These are phyloP conservation scores for Botryotinia convoluta DNA, from an alignment of 2,329 filamentous ascomycete genomes.

Conservation along the genomic window DNA sequence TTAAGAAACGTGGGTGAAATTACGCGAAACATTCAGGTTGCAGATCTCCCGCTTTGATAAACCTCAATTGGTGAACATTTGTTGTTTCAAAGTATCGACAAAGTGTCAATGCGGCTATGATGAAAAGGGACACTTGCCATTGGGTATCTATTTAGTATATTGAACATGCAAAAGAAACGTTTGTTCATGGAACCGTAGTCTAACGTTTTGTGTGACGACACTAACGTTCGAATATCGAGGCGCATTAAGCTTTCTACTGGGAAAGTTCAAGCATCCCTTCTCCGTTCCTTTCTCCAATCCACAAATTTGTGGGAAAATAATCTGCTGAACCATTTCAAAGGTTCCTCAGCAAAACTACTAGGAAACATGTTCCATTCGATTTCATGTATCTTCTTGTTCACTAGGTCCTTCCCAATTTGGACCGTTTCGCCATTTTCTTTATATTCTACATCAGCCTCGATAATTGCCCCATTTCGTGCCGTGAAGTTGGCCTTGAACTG, in stretches of 20 bases:
- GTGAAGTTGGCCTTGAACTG: conserved; percentile 27
- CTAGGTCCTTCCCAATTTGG: not conserved
- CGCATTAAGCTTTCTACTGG: not conserved
- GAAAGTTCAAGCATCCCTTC: not conserved
- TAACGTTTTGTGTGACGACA: not conserved
- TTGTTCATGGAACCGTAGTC: not conserved
- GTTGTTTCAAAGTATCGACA: conserved; percentile 7
- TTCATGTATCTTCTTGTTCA: conserved; percentile 45
- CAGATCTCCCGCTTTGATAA: conserved; percentile 14
- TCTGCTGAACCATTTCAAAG: conserved; percentile 3
- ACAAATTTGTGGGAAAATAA: not conserved
- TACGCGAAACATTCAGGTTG: conserved; percentile 12
- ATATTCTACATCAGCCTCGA: conserved; percentile 23
- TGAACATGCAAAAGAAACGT: conserved; percentile 2
- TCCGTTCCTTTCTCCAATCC: not conserved
- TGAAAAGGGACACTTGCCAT: conserved; percentile 12
- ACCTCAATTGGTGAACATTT: conserved; percentile 3
- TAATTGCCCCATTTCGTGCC: conserved; percentile 29
- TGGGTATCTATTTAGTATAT: not conserved
- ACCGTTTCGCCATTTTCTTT: not conserved
- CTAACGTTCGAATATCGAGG: not conserved
- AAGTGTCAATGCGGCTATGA: conserved; percentile 4
- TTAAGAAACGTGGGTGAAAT: not conserved
- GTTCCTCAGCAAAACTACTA: not conserved
- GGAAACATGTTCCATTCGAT: conserved; percentile 41